A percentile compares a stretch with the other conserved stretches of the same genome.
Evolutionary conservation across 345 rosid species (phyloP).

Genomic region (Acer yangbiense): DNA sequence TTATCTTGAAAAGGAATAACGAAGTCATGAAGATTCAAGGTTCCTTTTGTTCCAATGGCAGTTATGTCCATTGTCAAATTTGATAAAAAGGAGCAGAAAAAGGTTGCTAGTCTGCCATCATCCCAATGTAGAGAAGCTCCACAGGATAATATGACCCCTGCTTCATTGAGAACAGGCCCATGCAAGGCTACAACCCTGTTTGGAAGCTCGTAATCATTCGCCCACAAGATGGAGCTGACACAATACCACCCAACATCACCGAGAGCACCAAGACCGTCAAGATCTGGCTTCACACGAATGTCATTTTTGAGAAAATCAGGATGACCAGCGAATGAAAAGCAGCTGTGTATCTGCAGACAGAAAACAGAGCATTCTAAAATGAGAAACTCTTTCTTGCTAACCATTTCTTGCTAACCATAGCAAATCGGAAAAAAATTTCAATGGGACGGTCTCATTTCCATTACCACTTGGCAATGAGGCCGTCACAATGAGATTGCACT

Average conservation of each 20-base stretch:
- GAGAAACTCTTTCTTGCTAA: neutral
- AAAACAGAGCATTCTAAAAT: conserved; percentile 1
- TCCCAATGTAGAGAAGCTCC: conserved; percentile 75
- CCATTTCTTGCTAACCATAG: neutral
- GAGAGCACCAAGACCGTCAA: conserved; percentile 79
- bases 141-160: conserved; percentile 66
- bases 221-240: conserved; percentile 58
- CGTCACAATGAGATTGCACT: too few species aligned
- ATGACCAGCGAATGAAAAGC: conserved; percentile 54
- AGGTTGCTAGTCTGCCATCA: conserved; percentile 59
- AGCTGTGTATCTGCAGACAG: conserved; percentile 52
- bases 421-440: neutral
- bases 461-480: too few species aligned
- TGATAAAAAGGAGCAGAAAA: conserved; percentile 73
- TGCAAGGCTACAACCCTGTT: conserved; percentile 54
- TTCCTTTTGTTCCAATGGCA: conserved; percentile 67
- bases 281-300: conserved; percentile 84
- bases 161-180: conserved; percentile 52
- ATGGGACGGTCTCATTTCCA: too few species aligned
- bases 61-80: conserved; percentile 76
- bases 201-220: conserved; percentile 62
- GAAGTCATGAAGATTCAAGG: conserved; percentile 66
- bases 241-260: conserved; percentile 96
- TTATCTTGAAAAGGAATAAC: conserved; percentile 64
- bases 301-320: conserved; percentile 60